Evolutionary conservation across 345 rosid genomes (phyloP), one percentile per base, ranked within the genome.

Genomic region (Gossypium ekmanianum): DNA sequence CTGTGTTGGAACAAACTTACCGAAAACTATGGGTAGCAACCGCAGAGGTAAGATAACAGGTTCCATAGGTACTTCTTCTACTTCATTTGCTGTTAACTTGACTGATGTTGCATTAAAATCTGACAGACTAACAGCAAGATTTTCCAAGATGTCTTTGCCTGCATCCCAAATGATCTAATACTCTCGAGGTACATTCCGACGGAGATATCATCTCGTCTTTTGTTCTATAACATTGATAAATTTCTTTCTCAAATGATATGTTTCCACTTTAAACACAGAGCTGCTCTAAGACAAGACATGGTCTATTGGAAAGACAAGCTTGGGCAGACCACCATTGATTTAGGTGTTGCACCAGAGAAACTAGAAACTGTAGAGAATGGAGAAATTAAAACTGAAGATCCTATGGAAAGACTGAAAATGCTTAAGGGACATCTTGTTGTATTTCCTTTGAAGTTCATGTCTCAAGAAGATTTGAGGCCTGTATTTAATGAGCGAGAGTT

Each of bases 391-490:
- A 50, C 45, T 11, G 59, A 29, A 11, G 90, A 88, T 72, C 80
- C 92, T 11, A 82, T 83, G 84, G 92, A 88, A 52, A 83, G 73
- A 79, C 20, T 94, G 58, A 81, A 85, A 66, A 78, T 74, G 26
- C 77, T 91, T 62, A 85, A 80, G 80, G 98, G 97, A 7, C 85
- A 84, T 79, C 91, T 92, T 20, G 98, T 94, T 78, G 79, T 83
- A 39, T 91, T 94, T 74, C 98, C 98, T 0, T 82, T 92, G 77
- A 87, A 91, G 73, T 94, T 94, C 88, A 89, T 92, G 95, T 76
- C 86, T 59, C 82, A 88, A 68, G 90, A 92, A 90, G 88, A 94
- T 81, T 81, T 94, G 63, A 84, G 94, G 79, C 97, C 98, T 0
- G 80, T 75, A 26, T 87, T 94, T 56, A 88, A 67, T n/a, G 98